Percentiles rank a stretch among this genome's conserved stretches.
Conservation (phyloP, 352 stramenopile species). For the Globisporangium echinulatum region DNA sequence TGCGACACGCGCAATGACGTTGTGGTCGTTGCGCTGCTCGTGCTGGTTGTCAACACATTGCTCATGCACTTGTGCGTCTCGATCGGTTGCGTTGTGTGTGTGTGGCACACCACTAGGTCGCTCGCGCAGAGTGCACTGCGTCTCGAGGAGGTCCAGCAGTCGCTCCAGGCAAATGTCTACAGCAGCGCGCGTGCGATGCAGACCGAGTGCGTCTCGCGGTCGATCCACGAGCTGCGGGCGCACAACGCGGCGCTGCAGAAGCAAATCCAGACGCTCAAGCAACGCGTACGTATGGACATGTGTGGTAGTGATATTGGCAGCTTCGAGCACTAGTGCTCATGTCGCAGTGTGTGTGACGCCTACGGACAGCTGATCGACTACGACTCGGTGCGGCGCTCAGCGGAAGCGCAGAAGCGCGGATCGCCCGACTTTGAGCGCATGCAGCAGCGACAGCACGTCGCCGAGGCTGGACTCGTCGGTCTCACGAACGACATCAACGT, state of each 20-base stretch:
- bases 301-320: no score
- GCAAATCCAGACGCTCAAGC: slow-evolving; percentile 43
- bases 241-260: slow-evolving; percentile 34
- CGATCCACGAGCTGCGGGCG: slow-evolving; percentile 32
- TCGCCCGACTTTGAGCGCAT: slow-evolving; percentile 64
- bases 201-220: slow-evolving; percentile 28
- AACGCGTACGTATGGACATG: slow-evolving; percentile 22
- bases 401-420: slow-evolving; percentile 52
- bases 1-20: slow-evolving; percentile 2
- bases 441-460: slow-evolving; percentile 43
- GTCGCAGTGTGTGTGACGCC: no score
- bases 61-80: not conserved
- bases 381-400: slow-evolving; percentile 58
- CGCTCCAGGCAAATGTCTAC: slow-evolving; percentile 39
- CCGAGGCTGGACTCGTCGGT: slow-evolving; percentile 37
- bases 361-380: slow-evolving; percentile 52
- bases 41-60: not conserved
- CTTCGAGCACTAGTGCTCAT: no score
- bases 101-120: slow-evolving; percentile 12
- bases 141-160: slow-evolving; percentile 54
- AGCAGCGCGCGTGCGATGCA: slow-evolving; percentile 39
- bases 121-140: slow-evolving; percentile 46
- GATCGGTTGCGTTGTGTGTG: not conserved
- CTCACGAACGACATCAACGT: slow-evolving; percentile 59
- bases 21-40: not conserved